Conservation (phyloP, 768 basidiomycete genomes). For the Tephrocybe sp. region DNA sequence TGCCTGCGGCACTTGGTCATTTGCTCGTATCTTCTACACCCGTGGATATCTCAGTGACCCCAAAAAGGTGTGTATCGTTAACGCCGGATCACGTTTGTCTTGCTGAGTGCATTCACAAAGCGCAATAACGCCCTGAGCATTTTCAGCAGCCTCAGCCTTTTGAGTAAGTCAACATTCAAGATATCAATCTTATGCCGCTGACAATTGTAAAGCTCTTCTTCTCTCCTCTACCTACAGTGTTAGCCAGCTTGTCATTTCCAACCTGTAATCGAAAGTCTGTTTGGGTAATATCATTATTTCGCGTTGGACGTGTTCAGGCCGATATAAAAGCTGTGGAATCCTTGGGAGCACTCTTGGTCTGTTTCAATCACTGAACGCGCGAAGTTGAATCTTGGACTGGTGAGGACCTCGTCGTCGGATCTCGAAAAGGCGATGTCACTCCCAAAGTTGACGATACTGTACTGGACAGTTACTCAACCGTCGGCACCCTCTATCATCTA, state of each 20-base stretch:
- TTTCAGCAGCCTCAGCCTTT: slow-evolving; percentile 8
- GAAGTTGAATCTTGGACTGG: too few species aligned
- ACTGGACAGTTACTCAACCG: too few species aligned
- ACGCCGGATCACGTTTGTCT: background rate
- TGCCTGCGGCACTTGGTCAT: slow-evolving; percentile 34
- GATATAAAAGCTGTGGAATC: too few species aligned
- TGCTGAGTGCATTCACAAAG: slow-evolving; percentile 5
- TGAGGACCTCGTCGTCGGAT: too few species aligned
- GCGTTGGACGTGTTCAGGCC: too few species aligned
- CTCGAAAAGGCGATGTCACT: too few species aligned
- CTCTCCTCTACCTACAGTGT: slow-evolving; percentile 15
- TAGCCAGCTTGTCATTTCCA: slow-evolving; percentile 7
- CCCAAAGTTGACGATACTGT: too few species aligned
- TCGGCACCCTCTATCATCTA: too few species aligned
- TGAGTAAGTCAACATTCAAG: slow-evolving; percentile 10
- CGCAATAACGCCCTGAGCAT: slow-evolving; percentile 14
- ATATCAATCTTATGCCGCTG: background rate
- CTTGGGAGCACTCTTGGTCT: too few species aligned
- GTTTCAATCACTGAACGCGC: too few species aligned
- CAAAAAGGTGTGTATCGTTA: slow-evolving; percentile 29
- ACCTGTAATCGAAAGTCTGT: background rate
- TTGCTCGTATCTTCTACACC: slow-evolving; percentile 42
- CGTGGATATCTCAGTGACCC: slow-evolving; percentile 43
- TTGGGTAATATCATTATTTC: too few species aligned
- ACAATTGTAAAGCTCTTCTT: slow-evolving; percentile 12